Percentiles rank a stretch among this genome's conserved stretches.
Conservation (phyloP, 805 yeast species). For the Myxozyma udenii region DNA sequence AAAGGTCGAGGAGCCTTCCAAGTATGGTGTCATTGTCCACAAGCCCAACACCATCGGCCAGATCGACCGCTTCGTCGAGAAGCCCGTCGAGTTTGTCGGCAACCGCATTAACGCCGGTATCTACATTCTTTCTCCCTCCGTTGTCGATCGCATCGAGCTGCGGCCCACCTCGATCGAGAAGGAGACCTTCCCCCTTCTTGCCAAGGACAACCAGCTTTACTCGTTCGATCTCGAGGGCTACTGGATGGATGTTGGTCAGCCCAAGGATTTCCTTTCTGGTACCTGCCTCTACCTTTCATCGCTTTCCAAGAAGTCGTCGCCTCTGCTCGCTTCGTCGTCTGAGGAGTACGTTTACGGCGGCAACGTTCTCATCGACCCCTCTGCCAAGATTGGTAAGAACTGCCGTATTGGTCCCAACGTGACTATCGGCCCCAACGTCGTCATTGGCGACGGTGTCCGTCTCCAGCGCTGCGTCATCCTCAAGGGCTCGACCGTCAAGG, state of each 20-base stretch:
- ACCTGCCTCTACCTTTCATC: slow-evolving; percentile 88
- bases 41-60: slow-evolving; percentile 92
- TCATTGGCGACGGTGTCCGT: slow-evolving; percentile 97
- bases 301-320: slow-evolving; percentile 74
- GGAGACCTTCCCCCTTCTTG: slow-evolving; percentile 97
- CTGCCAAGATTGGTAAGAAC: slow-evolving; percentile 86
- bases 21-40: slow-evolving; percentile 98
- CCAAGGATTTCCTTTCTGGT: slow-evolving; percentile 98
- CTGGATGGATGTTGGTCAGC: slow-evolving; percentile 99
- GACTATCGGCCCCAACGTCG: slow-evolving; percentile 93
- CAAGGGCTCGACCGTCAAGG: slow-evolving; percentile 86
- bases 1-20: slow-evolving; percentile 98
- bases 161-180: slow-evolving; percentile 99
- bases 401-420: slow-evolving; percentile 99
- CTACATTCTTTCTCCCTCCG: slow-evolving; percentile 96
- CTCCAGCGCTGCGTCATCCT: slow-evolving; percentile 91
- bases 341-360: slow-evolving; percentile 82
- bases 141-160: slow-evolving; percentile 92
- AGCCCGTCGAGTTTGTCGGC: slow-evolving; percentile 99
- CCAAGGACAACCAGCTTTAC: slow-evolving; percentile 81
- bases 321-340: slow-evolving; percentile 54
- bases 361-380: slow-evolving; percentile 89
- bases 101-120: slow-evolving; percentile 99
- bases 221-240: slow-evolving; percentile 97
- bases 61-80: slow-evolving; percentile 98